These are phyloP conservation scores for Fragaria nilgerrensis DNA, from an alignment of 306 rosid genomes.

Conservation along the genomic window DNA sequence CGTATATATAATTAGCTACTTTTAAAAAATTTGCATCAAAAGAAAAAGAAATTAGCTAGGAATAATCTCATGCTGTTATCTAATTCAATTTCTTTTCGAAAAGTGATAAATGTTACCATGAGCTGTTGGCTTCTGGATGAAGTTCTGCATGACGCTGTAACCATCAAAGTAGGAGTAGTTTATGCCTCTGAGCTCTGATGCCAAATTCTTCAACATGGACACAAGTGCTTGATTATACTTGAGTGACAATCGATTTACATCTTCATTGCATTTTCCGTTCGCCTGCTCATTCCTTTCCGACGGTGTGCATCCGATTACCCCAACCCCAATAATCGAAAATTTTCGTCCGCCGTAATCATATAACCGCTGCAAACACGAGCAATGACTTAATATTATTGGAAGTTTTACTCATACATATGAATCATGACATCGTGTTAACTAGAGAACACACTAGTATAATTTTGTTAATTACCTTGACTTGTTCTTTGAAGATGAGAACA, in stretches of 20 bases:
- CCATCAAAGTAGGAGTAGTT: slow-evolving; percentile 63
- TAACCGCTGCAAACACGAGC: slow-evolving; percentile 45
- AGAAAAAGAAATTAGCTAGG: not conserved
- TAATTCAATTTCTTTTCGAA: not conserved
- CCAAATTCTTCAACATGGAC: slow-evolving; percentile 41
- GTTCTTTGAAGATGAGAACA: slow-evolving; percentile 45
- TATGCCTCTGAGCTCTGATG: slow-evolving; percentile 38
- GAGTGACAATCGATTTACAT: slow-evolving; percentile 33
- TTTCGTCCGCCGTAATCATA: slow-evolving; percentile 61
- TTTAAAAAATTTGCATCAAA: too few relatives aligned
- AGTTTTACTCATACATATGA: not conserved
- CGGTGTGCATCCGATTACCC: slow-evolving; percentile 74
- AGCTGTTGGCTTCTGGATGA: slow-evolving; percentile 41
- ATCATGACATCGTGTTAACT: not conserved
- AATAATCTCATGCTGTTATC: not conserved
- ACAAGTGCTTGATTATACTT: slow-evolving; percentile 48
- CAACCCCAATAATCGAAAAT: slow-evolving; percentile 53
- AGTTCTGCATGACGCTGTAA: slow-evolving; percentile 38
- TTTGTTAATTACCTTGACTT: slow-evolving; percentile 45
- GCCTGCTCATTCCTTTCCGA: slow-evolving; percentile 38
- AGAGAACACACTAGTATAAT: not conserved
- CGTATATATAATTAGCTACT: too few relatives aligned
- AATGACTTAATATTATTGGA: not conserved
- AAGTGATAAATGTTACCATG: slow-evolving; percentile 30
- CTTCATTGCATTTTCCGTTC: slow-evolving; percentile 43